phyloP scores from a whole-genome alignment of 2,329 filamentous ascomycete species.

The Monosporascus ibericus region DNA sequence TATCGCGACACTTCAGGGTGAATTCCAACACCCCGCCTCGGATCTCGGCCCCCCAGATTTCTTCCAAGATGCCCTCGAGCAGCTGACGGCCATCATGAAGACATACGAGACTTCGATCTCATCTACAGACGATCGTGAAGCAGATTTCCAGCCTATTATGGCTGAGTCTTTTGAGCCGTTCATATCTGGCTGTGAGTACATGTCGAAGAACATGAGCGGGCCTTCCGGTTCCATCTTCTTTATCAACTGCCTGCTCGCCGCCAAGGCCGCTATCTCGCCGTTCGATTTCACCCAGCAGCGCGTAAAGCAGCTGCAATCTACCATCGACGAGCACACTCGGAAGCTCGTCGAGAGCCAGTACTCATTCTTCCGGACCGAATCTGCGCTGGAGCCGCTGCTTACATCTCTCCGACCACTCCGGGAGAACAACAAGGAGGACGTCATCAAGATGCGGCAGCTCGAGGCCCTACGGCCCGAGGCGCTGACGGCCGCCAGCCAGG shows the following conservation, averaged over 20 bases:
- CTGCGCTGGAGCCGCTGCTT: conserved; percentile 64
- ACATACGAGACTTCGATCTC: conserved; percentile 80
- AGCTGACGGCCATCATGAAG: conserved; percentile 72
- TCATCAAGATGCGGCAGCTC: conserved; percentile 49
- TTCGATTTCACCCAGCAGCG: conserved; percentile 60
- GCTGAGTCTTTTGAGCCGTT: conserved; percentile 82
- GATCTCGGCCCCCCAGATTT: conserved; percentile 77
- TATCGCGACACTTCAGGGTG: conserved; percentile 65
- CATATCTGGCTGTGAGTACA: conserved; percentile 64
- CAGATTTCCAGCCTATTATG: conserved; percentile 69
- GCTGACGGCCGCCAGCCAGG: conserved; percentile 64
- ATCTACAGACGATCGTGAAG: conserved; percentile 49
- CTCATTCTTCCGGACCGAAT: conserved; percentile 65
- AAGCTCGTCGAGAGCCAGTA: conserved; percentile 64
- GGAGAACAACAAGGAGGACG: conserved; percentile 34
- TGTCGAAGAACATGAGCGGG: conserved; percentile 54
- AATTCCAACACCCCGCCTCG: conserved; percentile 63
- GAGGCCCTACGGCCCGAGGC: conserved; percentile 52
- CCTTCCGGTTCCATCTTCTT: conserved; percentile 63
- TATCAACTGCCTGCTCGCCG: conserved; percentile 63
- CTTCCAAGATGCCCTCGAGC: conserved; percentile 71
- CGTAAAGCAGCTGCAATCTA: conserved; percentile 48
- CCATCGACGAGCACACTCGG: conserved; percentile 48
- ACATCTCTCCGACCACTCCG: conserved; percentile 40
- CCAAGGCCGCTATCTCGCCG: conserved; percentile 46